Conservation (phyloP, 2,329 filamentous ascomycete species). For the Fusarium euwallaceae region DNA sequence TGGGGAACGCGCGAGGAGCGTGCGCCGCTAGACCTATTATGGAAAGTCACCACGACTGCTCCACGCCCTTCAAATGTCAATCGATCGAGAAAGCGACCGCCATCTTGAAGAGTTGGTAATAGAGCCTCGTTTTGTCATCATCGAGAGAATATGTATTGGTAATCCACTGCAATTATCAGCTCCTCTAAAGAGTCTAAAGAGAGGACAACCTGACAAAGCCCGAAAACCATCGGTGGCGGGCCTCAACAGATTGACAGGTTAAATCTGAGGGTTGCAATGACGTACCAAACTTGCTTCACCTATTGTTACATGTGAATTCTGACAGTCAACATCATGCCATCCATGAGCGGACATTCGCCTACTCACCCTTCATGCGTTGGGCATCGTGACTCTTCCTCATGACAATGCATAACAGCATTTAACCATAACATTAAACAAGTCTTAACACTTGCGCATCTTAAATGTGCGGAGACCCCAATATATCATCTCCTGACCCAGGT, state of each 20-base stretch:
- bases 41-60: neutral
- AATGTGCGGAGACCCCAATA: constrained; percentile 3
- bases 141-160: neutral
- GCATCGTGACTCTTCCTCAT: neutral
- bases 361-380: neutral
- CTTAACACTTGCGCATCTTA: neutral
- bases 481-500: neutral
- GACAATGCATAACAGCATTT: neutral
- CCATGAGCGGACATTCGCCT: neutral
- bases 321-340: neutral
- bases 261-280: neutral
- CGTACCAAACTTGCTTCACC: neutral
- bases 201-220: neutral
- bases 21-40: neutral
- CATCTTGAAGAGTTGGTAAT: neutral
- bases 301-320: neutral
- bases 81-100: neutral
- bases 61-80: neutral
- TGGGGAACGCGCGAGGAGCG: neutral
- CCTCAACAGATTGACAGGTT: neutral
- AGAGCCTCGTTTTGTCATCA: neutral
- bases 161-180: neutral
- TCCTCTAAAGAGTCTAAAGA: too few species aligned
- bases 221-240: neutral
- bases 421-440: neutral